Conservation (phyloP, 768 basidiomycete species). For the Psilocybe tampanensis region DNA sequence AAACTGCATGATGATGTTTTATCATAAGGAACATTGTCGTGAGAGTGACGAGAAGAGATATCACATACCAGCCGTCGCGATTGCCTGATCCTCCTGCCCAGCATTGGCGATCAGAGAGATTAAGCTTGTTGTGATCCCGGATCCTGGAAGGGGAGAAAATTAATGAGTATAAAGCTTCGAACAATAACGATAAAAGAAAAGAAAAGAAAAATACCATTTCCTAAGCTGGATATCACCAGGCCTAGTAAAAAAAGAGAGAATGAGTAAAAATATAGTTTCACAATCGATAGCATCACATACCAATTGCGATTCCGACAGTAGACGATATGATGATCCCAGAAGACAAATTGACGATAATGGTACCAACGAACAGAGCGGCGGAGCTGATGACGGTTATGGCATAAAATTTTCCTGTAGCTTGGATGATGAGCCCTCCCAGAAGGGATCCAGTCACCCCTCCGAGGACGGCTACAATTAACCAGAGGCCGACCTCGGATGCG, state of each 20-base stretch:
- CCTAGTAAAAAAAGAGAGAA: slow-evolving; percentile 28
- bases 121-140: slow-evolving; percentile 56
- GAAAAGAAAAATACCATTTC: slow-evolving; percentile 36
- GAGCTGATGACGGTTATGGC: slow-evolving; percentile 48
- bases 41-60: background rate
- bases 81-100: slow-evolving; percentile 60
- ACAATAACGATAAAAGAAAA: background rate
- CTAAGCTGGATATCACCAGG: slow-evolving; percentile 35
- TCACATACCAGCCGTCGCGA: slow-evolving; percentile 58
- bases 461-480: slow-evolving; percentile 51
- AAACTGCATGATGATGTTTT: slow-evolving; percentile 37
- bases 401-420: slow-evolving; percentile 61
- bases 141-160: slow-evolving; percentile 32
- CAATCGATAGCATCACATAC: slow-evolving; percentile 28
- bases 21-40: background rate
- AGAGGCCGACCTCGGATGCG: slow-evolving; percentile 52
- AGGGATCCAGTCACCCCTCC: slow-evolving; percentile 52
- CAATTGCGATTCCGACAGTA: slow-evolving; percentile 38
- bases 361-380: slow-evolving; percentile 38
- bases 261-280: background rate
- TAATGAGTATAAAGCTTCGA: background rate
- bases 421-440: slow-evolving; percentile 53
- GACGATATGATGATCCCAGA: slow-evolving; percentile 42
- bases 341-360: slow-evolving; percentile 35
- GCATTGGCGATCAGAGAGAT: slow-evolving; percentile 67